Evolutionary conservation across 2,329 filamentous ascomycete genomes (phyloP), one percentile per base, ranked within the genome.

Genomic region (Calonectria henricotiae): DNA sequence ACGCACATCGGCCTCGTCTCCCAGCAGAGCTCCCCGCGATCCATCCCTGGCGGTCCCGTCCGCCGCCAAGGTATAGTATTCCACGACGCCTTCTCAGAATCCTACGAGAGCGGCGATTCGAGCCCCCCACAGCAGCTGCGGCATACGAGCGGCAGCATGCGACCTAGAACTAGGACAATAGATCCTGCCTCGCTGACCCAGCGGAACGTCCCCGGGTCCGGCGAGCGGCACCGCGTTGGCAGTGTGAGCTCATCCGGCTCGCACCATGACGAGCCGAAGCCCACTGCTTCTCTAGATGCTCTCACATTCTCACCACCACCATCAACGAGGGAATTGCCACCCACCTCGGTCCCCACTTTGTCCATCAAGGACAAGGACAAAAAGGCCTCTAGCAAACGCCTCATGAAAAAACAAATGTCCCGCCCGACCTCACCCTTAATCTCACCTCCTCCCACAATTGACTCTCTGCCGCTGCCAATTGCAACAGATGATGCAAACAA

Each of bases 401-500:
- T 91, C 13, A 83, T 89, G 67, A 91, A 90, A 80, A 85, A 87
- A 30, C 83, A 84, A 35, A 84, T 86, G 1, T 87, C 88, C 5
- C 86, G 89, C n/a, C 89, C 89, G 11, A 87, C 86, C 1, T 91
- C 89, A 1, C 90, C 90, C 4, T 80, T 88, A 62, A 81, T 86
- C 51, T 86, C 88, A 2, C 83, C 85, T 5, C 85, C 85, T 9
- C 89, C 89, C 1, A 89, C 87, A 5, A 85, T 91, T 69, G 90
- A 92, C 79, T 90, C 89, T 5, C 80, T 92, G 2, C 86, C 88
- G 2, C 80, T 88, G 27, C 90, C 90, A 3, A 84, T 92, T 60
- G 87, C 88, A 41, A 91, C 90, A 4, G 87, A 89, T 23, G 92
- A 95, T 81, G 90, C 92, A 44, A 92, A 92, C 75, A 93, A 90